Conservation (phyloP, 768 basidiomycete genomes). For the Inosperma sp. region DNA sequence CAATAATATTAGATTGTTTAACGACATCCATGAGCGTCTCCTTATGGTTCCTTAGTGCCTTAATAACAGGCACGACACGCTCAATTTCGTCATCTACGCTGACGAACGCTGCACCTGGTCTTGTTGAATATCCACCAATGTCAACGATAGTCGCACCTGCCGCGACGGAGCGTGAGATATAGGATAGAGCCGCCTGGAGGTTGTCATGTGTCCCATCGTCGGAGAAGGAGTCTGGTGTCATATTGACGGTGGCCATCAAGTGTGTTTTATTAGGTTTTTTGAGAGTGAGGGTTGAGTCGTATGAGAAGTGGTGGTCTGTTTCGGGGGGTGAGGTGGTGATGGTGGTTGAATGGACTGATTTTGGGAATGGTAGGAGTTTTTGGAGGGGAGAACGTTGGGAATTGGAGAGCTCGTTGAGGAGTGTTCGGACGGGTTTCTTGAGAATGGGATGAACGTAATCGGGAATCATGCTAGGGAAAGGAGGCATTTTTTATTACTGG, state of each 20-base stretch:
- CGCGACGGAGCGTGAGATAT: slow-evolving; percentile 43
- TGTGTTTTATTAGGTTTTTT: slow-evolving; percentile 37
- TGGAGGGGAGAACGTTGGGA: slow-evolving; percentile 46
- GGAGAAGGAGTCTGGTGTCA: slow-evolving; percentile 95
- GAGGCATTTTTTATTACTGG: background rate
- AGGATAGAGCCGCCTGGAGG: slow-evolving; percentile 49
- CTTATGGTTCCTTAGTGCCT: slow-evolving; percentile 37
- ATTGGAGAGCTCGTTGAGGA: slow-evolving; percentile 42
- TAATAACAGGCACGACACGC: slow-evolving; percentile 65
- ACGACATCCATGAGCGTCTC: background rate
- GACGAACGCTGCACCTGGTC: slow-evolving; percentile 72
- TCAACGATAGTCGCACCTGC: slow-evolving; percentile 78
- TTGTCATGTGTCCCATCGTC: slow-evolving; percentile 66
- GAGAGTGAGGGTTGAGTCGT: background rate
- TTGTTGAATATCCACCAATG: slow-evolving; percentile 90
- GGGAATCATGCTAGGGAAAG: slow-evolving; percentile 66
- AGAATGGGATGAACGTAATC: slow-evolving; percentile 61
- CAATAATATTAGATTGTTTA: slow-evolving; percentile 1
- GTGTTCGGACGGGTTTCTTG: slow-evolving; percentile 40
- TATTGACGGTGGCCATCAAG: slow-evolving; percentile 91
- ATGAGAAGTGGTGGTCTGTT: background rate
- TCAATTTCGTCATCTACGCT: slow-evolving; percentile 61
- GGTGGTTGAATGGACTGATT: slow-evolving; percentile 36
- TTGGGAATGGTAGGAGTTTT: slow-evolving; percentile 74
- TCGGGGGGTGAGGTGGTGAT: background rate